Base-by-base conservation (phyloP, 257 asterid genomes). In the Solanum lignicaule region DNA sequence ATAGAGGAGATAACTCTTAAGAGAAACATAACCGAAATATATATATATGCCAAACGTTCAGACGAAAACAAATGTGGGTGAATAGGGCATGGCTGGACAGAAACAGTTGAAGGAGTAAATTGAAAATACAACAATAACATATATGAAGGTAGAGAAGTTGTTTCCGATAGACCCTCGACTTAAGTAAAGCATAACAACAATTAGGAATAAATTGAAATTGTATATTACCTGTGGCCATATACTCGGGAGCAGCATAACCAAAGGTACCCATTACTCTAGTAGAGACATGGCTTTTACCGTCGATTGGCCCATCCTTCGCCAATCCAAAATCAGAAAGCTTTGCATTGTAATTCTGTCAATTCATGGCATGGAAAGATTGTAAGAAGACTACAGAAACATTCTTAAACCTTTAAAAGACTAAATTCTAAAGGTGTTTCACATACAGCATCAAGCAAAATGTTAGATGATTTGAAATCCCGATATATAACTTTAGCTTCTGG, bases 231-330 rank as follows among this genome's bases (percentile, higher is more conserved):
- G 92, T 92, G 86, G 92, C 91, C 88, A 90, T 85, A 74, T 92
- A 92, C 83, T 92, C 94, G 0, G 94, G 94, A 73, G 94, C 92
- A 1, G 94, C 94, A 88, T 92, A 92, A 18, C 94, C 94, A 83
- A 90, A 92, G 10, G 94, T 92, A 7, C 92, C 94, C 92, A 90
- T 90, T 16, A 92, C 91, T 87, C 94, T 84, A 10, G 94, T 92
- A 25, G 92, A 92, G 13, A 92, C 92, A 55, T 92, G 88, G 90
- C 92, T 90, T 75, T 89, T 72, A 72, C 92, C 94, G 36, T 91
- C 92, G 18, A 86, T 41, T 36, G 93, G 93, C 15, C 92, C 93
- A 88, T 92, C 94, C 88, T 89, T 92, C 1, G 94, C 92, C 83
- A 92, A 88, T 43, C 94, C 94, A 68, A 92, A 92, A 88, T 90